A percentile compares a stretch with the other conserved stretches of the same genome.
Evolutionary conservation across 148 eudicot genomes (phyloP).

Genomic region (Rhododendron mucronatum): DNA sequence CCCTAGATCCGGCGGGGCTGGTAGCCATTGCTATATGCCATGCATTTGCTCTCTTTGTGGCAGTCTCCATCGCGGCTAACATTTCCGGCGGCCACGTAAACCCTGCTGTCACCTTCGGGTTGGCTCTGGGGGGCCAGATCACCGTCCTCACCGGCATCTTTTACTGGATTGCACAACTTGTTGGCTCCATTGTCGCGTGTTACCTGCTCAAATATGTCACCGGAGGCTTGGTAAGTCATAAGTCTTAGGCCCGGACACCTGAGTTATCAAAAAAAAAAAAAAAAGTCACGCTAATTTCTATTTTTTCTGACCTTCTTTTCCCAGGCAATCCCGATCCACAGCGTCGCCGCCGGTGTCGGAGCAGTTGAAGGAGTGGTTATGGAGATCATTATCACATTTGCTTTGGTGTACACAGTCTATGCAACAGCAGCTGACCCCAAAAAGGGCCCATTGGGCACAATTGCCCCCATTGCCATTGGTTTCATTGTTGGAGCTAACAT

Average conservation of each 20-base stretch:
- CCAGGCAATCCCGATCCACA: slow-evolving; percentile 66
- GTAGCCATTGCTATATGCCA: slow-evolving; percentile 71
- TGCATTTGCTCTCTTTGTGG: slow-evolving; percentile 80
- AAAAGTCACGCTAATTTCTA: neutral
- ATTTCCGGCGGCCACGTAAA: slow-evolving; percentile 91
- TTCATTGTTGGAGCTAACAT: slow-evolving; percentile 89
- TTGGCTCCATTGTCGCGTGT: slow-evolving; percentile 43
- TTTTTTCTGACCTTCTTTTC: neutral
- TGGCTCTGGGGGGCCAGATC: slow-evolving; percentile 87
- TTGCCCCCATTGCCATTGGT: slow-evolving; percentile 85
- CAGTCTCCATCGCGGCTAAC: slow-evolving; percentile 72
- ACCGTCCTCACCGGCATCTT: slow-evolving; percentile 79
- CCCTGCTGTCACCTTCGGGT: slow-evolving; percentile 86
- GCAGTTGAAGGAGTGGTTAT: slow-evolving; percentile 57
- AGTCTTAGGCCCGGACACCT: neutral
- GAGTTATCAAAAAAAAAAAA: no score
- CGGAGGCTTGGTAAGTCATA: slow-evolving; percentile 62
- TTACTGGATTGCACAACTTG: slow-evolving; percentile 57
- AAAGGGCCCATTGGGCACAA: slow-evolving; percentile 67
- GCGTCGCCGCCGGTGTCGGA: slow-evolving; percentile 51
- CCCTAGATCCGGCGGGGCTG: slow-evolving; percentile 64
- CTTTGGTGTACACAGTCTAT: slow-evolving; percentile 78
- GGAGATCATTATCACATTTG: slow-evolving; percentile 75
- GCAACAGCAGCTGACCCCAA: slow-evolving; percentile 89
- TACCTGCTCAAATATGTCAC: slow-evolving; percentile 64